phyloP scores from a whole-genome alignment of 2,329 filamentous ascomycete genomes.

The Penicillium paneum region DNA sequence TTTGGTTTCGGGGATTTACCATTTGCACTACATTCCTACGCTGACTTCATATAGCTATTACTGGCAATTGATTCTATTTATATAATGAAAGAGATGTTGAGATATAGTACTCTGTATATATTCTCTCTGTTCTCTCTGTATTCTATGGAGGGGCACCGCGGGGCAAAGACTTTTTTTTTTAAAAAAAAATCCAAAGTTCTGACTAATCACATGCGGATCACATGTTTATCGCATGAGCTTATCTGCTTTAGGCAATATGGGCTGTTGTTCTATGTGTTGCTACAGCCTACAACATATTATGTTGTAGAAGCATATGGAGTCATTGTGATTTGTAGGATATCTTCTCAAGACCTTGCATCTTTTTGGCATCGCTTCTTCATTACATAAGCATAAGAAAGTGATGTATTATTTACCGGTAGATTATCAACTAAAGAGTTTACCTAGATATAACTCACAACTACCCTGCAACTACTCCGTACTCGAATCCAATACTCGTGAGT shows the following conservation, averaged over 20 bases:
- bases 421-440: too few relatives aligned
- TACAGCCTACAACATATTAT: too few relatives aligned
- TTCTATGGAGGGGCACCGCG: slow-evolving; percentile 6
- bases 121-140: background rate
- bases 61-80: background rate
- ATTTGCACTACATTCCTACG: background rate
- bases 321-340: too few relatives aligned
- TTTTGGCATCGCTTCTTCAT: too few relatives aligned
- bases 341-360: too few relatives aligned
- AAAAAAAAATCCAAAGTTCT: background rate
- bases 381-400: too few relatives aligned
- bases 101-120: background rate
- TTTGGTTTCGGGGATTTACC: background rate
- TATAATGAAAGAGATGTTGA: background rate
- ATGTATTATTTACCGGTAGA: too few relatives aligned
- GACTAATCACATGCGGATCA: slow-evolving; percentile 1
- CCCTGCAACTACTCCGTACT: background rate
- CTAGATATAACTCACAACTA: background rate
- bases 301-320: too few relatives aligned
- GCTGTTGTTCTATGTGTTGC: background rate
- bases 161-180: background rate
- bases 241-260: slow-evolving; percentile 5
- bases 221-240: background rate
- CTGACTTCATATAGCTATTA: background rate
- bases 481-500: background rate